These are phyloP conservation scores for Erodium texanum DNA, from an alignment of 441 rosid genomes.

Conservation along the genomic window DNA sequence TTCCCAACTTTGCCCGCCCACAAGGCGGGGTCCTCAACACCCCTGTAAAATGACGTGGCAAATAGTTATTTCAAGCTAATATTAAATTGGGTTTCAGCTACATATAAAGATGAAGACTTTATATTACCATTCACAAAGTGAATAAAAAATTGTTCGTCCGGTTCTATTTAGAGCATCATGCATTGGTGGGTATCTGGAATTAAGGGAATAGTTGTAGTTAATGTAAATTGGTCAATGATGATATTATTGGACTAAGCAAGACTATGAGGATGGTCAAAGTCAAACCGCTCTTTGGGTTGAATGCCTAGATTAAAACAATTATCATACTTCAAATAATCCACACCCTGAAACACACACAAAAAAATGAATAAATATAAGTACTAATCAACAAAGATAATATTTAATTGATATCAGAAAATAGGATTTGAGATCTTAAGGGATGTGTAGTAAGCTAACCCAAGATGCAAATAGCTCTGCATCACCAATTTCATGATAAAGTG, in stretches of 20 bases:
- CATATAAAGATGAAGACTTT: slow-evolving; percentile 12
- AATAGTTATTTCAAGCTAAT: neutral
- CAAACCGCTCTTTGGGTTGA: slow-evolving; percentile 57
- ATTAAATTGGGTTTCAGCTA: neutral
- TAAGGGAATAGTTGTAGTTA: slow-evolving; percentile 15
- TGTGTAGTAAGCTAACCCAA: slow-evolving; percentile 60
- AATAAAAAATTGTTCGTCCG: slow-evolving; percentile 62
- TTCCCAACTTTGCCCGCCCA: slow-evolving; percentile 92
- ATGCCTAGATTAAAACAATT: slow-evolving; percentile 90
- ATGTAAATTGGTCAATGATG: slow-evolving; percentile 7
- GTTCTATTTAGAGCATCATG: slow-evolving; percentile 71
- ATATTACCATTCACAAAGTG: slow-evolving; percentile 86
- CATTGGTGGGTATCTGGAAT: slow-evolving; percentile 88
- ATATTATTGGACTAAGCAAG: slow-evolving; percentile 16
- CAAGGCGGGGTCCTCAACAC: slow-evolving; percentile 83
- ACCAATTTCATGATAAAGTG: slow-evolving; percentile 71
- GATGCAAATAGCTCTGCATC: slow-evolving; percentile 78
- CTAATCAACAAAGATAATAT: slow-evolving; percentile 1
- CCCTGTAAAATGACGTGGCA: slow-evolving; percentile 44
- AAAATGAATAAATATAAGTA: neutral
- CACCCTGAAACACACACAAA: slow-evolving; percentile 42
- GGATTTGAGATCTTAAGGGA: neutral
- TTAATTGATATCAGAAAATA: neutral
- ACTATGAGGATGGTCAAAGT: slow-evolving; percentile 13
- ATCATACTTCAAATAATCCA: slow-evolving; percentile 92